Conservation (phyloP, 805 yeast species). For the Candida rishiriensis region DNA sequence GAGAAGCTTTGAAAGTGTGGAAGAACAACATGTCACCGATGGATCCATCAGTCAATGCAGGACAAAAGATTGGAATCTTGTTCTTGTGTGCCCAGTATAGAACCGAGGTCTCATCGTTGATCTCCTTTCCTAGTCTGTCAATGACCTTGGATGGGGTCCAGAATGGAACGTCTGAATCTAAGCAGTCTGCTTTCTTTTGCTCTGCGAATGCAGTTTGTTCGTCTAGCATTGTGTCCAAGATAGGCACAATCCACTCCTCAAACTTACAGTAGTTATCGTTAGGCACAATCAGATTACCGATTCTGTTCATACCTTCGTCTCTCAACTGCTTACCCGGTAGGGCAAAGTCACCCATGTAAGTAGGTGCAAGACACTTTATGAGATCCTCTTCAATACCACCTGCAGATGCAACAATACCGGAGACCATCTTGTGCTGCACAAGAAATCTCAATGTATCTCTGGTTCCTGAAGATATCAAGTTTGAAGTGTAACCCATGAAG, state of each 20-base stretch:
- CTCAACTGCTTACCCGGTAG: slow-evolving; percentile 78
- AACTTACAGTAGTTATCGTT: slow-evolving; percentile 96
- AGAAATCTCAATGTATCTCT: slow-evolving; percentile 85
- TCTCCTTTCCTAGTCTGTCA: slow-evolving; percentile 92
- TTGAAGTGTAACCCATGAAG: slow-evolving; percentile 94
- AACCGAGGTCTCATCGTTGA: slow-evolving; percentile 88
- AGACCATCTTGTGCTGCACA: slow-evolving; percentile 91
- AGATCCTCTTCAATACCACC: slow-evolving; percentile 98
- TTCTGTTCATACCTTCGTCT: slow-evolving; percentile 95
- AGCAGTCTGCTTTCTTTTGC: slow-evolving; percentile 46
- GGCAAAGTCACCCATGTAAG: slow-evolving; percentile 88
- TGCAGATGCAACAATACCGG: slow-evolving; percentile 94
- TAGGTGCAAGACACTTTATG: slow-evolving; percentile 94
- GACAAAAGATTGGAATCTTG: slow-evolving; percentile 94
- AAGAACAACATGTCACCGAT: slow-evolving; percentile 98
- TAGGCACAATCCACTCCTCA: slow-evolving; percentile 98
- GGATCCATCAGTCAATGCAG: slow-evolving; percentile 96
- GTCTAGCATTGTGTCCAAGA: slow-evolving; percentile 77
- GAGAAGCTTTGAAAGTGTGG: slow-evolving; percentile 95
- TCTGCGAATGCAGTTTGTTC: slow-evolving; percentile 75
- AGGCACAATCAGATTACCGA: slow-evolving; percentile 95
- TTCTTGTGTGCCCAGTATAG: slow-evolving; percentile 98
- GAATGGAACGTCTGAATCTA: slow-evolving; percentile 65
- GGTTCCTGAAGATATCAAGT: slow-evolving; percentile 89
- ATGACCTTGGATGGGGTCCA: slow-evolving; percentile 96